A percentile compares a stretch with the other conserved stretches of the same genome.
These are phyloP conservation scores for Chlorophyllum brunneum DNA, from an alignment of 768 basidiomycete genomes.

Conservation along the genomic window DNA sequence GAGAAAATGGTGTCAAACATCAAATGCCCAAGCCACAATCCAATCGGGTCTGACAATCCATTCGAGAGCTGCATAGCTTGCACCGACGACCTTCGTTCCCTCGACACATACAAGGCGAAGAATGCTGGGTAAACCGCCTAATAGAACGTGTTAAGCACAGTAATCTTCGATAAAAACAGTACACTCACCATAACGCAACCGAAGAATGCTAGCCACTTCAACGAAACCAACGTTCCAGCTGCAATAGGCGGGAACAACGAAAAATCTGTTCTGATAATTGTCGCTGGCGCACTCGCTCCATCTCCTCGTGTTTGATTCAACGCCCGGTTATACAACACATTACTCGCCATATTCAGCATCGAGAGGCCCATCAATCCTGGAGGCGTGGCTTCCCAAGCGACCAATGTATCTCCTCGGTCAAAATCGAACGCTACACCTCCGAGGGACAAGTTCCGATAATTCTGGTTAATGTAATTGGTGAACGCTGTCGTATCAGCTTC, in stretches of 20 bases:
- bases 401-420: conserved; percentile 42
- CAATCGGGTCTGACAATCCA: conserved; percentile 64
- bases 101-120: conserved; percentile 72
- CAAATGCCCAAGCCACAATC: conserved; percentile 77
- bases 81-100: conserved; percentile 66
- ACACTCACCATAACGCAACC: conserved; percentile 62
- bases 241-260: conserved; percentile 53
- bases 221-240: conserved; percentile 50
- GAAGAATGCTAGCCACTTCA: conserved; percentile 78
- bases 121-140: conserved; percentile 81
- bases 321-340: conserved; percentile 61
- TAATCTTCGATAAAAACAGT: neutral
- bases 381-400: conserved; percentile 71
- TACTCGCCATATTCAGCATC: conserved; percentile 65
- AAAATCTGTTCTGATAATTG: conserved; percentile 57
- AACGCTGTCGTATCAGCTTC: conserved; percentile 60
- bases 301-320: conserved; percentile 40
- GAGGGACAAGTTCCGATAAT: conserved; percentile 51
- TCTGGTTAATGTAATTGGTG: conserved; percentile 42
- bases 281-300: conserved; percentile 24
- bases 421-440: conserved; percentile 68
- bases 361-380: conserved; percentile 56
- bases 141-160: neutral
- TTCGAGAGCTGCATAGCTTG: conserved; percentile 84
- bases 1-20: conserved; percentile 66